phyloP scores from a whole-genome alignment of 163 green algal species.

The Trebouxiophyceae sp. region DNA sequence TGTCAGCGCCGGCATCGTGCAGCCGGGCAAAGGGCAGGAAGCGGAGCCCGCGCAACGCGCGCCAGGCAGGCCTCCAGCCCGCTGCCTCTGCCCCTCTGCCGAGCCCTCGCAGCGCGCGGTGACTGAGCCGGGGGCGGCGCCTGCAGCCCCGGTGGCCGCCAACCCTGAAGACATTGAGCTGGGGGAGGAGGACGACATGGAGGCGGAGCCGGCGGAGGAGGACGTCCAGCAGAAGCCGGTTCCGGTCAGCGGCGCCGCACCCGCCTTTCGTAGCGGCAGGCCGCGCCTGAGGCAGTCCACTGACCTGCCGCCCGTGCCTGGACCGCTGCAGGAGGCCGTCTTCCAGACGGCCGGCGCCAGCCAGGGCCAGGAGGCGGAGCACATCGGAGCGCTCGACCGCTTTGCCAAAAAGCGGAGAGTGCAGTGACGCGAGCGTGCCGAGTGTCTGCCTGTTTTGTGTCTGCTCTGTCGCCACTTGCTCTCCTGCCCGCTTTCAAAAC shows the following conservation, averaged over 20 bases:
- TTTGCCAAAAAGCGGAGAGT: neutral
- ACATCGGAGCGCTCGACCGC: neutral
- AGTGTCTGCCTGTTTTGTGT: too few relatives aligned
- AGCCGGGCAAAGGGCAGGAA: neutral
- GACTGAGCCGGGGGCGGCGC: neutral
- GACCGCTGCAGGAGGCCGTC: neutral
- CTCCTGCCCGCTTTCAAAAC: too few relatives aligned
- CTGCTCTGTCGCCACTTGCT: too few relatives aligned
- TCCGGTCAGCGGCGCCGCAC: neutral
- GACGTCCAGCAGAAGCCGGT: conserved; percentile 20
- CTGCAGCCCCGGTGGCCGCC: conserved; percentile 10
- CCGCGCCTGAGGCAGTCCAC: neutral
- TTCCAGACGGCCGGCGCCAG: neutral
- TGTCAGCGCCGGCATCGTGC: conserved; percentile 53
- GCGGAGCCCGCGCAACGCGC: neutral
- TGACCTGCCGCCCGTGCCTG: neutral
- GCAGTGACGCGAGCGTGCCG: too few relatives aligned
- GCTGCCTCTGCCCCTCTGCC: neutral
- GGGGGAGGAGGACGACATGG: conserved; percentile 49
- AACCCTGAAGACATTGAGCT: conserved; percentile 94
- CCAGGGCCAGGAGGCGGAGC: too few relatives aligned
- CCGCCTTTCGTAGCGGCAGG: neutral
- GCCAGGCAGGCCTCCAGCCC: neutral
- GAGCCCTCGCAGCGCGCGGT: neutral
- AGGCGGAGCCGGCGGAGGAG: conserved; percentile 36